Conservation (phyloP, 345 rosid genomes). For the Citrus cavaleriei region DNA sequence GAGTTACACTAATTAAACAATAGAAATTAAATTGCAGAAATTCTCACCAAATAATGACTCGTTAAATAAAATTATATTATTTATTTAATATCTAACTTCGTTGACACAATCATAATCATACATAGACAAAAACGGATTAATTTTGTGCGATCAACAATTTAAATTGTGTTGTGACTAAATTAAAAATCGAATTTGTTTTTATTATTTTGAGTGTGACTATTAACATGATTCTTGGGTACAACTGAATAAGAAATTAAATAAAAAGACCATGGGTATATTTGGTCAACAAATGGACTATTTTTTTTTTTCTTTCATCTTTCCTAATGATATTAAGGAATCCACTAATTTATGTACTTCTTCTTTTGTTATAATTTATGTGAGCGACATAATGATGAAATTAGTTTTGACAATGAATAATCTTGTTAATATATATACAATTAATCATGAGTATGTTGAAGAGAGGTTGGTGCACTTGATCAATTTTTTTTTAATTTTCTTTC, state of each 20-base stretch:
- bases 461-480: neutral
- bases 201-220: no score
- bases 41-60: no score
- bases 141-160: no score
- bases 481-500: neutral
- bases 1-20: neutral
- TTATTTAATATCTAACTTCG: no score
- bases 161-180: no score
- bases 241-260: neutral
- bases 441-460: neutral
- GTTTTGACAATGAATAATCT: conserved; percentile 9
- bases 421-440: neutral
- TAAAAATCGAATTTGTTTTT: no score
- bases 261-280: neutral
- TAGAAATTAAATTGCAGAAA: no score
- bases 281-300: neutral
- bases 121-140: accelerated
- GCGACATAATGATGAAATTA: conserved; percentile 5
- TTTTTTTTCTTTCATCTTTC: neutral
- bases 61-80: no score
- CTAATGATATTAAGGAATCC: conserved; percentile 1
- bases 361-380: neutral
- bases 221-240: neutral
- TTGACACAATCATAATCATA: no score
- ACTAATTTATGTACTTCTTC: neutral